phyloP scores from a whole-genome alignment of 345 rosid genomes.

The Erodium maritimum region DNA sequence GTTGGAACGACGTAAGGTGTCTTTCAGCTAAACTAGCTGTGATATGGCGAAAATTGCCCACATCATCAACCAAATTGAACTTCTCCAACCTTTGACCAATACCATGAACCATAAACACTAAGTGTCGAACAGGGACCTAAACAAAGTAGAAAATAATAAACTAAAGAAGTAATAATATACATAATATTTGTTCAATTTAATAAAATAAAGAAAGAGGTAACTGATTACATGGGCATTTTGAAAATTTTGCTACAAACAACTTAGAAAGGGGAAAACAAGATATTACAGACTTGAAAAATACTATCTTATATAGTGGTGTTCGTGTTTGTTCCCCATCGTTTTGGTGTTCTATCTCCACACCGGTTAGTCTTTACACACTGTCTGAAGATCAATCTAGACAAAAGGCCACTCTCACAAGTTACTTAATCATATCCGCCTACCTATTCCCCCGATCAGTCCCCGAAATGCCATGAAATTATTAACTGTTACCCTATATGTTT shows the following conservation, averaged over 20 bases:
- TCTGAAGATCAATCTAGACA: background rate
- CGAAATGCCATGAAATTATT: background rate
- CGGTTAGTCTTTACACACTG: background rate
- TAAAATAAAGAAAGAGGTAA: background rate
- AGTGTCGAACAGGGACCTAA: conserved; percentile 89
- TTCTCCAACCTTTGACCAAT: conserved; percentile 97
- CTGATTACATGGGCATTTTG: background rate
- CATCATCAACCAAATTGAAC: conserved; percentile 95
- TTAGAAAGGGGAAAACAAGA: background rate
- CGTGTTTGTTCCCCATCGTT: background rate
- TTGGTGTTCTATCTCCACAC: background rate
- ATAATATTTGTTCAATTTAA: no score
- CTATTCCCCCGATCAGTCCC: background rate
- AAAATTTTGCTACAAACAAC: background rate
- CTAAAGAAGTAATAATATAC: background rate
- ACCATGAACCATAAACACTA: conserved; percentile 98
- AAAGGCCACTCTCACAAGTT: no score
- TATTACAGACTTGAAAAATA: background rate
- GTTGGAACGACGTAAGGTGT: conserved; percentile 71
- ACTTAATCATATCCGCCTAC: no score
- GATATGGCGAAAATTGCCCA: conserved; percentile 70
- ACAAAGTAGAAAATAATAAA: conserved; percentile 11
- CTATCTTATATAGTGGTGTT: background rate
- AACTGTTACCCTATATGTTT: background rate
- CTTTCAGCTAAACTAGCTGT: conserved; percentile 64